Evolutionary conservation across 2,329 filamentous ascomycete species (phyloP), one percentile per base, ranked within the genome.

Genomic region (Ceratocystis diversiconidia): DNA sequence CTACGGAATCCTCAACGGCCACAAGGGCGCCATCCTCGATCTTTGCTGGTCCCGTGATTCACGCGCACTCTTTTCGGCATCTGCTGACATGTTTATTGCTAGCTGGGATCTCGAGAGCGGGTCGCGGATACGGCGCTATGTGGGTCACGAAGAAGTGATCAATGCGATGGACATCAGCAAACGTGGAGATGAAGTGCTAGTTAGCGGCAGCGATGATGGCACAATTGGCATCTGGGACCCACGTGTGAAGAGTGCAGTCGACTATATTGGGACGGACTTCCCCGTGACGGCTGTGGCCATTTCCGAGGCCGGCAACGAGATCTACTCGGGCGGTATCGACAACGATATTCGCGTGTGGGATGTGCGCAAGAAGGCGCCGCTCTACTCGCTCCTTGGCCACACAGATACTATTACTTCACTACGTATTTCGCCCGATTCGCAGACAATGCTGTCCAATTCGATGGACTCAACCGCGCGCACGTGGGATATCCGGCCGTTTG

Each of bases 311-410:
- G 94, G 94, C 19, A 96, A 96, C 73, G 94, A 97, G 76, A 84
- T 99, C 30, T 99, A 94, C 75, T 88, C 89, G 5, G 92, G 92
- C 60, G 89, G 92, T 25, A 96, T 99, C 70, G 94, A 97, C 77
- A 96, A 97, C 73, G 91, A 95, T 71, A 95, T 99, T 74, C 90
- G 92, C 71, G 92, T 95, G 22, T 99, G 94, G 92, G 94, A 99
- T 75, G 77, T 97, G 72, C 85, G 94, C 70, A 97, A 96, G 79
- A 91, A 95, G 75, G 83, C 87, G 5, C 83, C 95, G 2, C 85
- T 90, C 5, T 96, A 97, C 75, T 87, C 88, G 1, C 86, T 99
- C 80, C 76, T 88, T 12, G 94, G 94, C 0, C 94, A 99, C 74
- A 87, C 85, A 64, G 94, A 99, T 73, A 97, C 92, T 0, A 81